Evolutionary conservation across 805 yeast species (phyloP), one percentile per base, ranked within the genome.

Genomic region (Pichia gijzeniarum): DNA sequence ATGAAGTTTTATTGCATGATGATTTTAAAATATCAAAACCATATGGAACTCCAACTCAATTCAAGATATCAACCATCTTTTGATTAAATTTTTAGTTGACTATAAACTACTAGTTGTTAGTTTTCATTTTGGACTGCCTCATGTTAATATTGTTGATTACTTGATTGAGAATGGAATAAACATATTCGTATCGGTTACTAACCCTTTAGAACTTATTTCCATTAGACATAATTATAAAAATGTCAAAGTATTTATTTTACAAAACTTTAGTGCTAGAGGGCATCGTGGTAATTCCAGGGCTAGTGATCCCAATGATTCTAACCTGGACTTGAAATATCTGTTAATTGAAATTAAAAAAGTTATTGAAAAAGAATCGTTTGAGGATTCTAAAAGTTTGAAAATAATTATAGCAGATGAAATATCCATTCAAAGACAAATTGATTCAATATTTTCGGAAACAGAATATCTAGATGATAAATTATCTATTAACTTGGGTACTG

Each of bases 41-140:
- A n/a, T 37, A 37, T 16, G 19, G n/a, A 4, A 21, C 10, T 37
- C 22, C 30, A 25, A 21, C 4, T 25, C 14, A 17, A 25, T 37
- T 16, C n/a, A 22, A 4, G 31, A 21, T 37, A 17, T 37, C 18
- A 17, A 37, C 9, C 40, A 37, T 37, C 40, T 31, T 5, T 21
- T 37, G 18, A 37, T 37, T 17, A 14, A 16, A 9, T 27, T 37
- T 12, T 13, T 37, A 10, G 20, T 37, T 20, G 28, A 19, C 3
- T 21, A 37, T 14, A 21, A 21, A 10, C 40, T 31, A 21, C 14
- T 6, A 27, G 22, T 37, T 20, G 32, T 37, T 27, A 37, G 40
- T 37, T 37, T 37, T 25, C 40, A 37, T 25, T 37, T 37, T 37
- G 40, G 40, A 14, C 22, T 37, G 17, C 40, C 40, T 8, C 16